phyloP scores from a whole-genome alignment of 305 asterid species.

The Ilex paraguariensis region DNA sequence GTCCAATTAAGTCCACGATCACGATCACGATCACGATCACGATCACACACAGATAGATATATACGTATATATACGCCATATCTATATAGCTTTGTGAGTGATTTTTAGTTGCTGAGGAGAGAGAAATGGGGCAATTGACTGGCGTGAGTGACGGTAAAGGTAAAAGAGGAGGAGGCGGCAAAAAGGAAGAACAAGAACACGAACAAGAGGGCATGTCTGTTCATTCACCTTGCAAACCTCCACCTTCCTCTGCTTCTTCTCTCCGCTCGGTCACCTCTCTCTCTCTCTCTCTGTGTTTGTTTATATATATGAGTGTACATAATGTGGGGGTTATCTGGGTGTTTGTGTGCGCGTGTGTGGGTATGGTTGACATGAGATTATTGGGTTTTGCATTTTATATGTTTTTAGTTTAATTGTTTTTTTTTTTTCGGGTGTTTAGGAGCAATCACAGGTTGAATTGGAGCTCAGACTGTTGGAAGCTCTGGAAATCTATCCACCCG shows the following conservation, averaged over 20 bases:
- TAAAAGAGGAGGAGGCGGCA: conserved; percentile 15
- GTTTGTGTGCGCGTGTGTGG: too few relatives aligned
- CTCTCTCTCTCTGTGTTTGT: too few relatives aligned
- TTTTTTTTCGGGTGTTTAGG: conserved; percentile 34
- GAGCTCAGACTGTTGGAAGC: conserved; percentile 74
- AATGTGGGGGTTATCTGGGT: too few relatives aligned
- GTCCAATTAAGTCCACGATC: too few relatives aligned
- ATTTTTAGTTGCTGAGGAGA: too few relatives aligned
- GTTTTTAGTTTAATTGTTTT: background rate
- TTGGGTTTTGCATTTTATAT: background rate
- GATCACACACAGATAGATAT: too few relatives aligned
- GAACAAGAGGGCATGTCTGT: conserved; percentile 95
- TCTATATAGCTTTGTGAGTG: too few relatives aligned
- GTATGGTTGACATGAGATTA: background rate
- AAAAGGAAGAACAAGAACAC: conserved; percentile 29
- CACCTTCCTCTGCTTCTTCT: conserved; percentile 49
- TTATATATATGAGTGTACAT: too few relatives aligned
- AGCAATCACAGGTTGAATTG: conserved; percentile 80
- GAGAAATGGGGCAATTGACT: too few relatives aligned
- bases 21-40: too few relatives aligned
- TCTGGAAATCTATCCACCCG: conserved; percentile 89
- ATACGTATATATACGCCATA: too few relatives aligned
- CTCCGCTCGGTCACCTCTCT: conserved; percentile 36
- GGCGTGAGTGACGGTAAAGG: background rate
- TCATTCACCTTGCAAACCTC: conserved; percentile 90